Evolutionary conservation across 2,329 filamentous ascomycete species (phyloP).

Genomic region (Alternaria ventricosa): DNA sequence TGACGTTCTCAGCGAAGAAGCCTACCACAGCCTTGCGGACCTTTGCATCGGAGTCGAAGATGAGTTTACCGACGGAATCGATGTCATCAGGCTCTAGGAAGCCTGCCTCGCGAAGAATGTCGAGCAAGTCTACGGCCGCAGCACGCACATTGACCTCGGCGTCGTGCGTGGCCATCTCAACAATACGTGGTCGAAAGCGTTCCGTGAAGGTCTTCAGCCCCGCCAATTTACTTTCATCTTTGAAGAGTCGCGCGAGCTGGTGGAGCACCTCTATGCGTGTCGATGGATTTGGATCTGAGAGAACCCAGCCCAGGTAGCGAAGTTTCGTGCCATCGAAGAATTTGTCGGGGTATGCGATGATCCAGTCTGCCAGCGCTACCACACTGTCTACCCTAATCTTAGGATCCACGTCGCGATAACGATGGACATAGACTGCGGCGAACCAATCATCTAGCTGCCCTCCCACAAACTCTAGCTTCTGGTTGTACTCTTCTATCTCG

Average conservation of each 20-base stretch:
- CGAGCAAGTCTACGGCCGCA: constrained; percentile 79
- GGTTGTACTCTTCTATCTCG: constrained; percentile 72
- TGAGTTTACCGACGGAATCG: constrained; percentile 82
- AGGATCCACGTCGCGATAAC: constrained; percentile 92
- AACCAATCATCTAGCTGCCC: constrained; percentile 83
- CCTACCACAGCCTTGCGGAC: constrained; percentile 87
- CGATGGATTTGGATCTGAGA: constrained; percentile 78
- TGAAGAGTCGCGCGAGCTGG: constrained; percentile 81
- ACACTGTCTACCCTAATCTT: constrained; percentile 89
- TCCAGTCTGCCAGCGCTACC: constrained; percentile 86
- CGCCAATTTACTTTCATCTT: constrained; percentile 76
- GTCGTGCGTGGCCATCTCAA: constrained; percentile 92
- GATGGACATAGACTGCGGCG: constrained; percentile 90
- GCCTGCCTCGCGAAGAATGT: constrained; percentile 80
- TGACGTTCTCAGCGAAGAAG: constrained; percentile 89
- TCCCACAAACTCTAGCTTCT: constrained; percentile 73
- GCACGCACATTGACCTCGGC: constrained; percentile 81
- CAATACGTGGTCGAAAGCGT: constrained; percentile 81
- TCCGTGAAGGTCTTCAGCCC: constrained; percentile 90
- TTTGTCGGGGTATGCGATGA: constrained; percentile 79
- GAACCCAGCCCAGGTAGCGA: constrained; percentile 92
- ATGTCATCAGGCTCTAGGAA: constrained; percentile 91
- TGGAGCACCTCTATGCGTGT: constrained; percentile 86
- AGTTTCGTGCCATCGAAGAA: constrained; percentile 93
- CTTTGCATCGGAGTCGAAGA: constrained; percentile 85